phyloP scores from a whole-genome alignment of 768 basidiomycete genomes.

The Agaricus sinodeliciosus region DNA sequence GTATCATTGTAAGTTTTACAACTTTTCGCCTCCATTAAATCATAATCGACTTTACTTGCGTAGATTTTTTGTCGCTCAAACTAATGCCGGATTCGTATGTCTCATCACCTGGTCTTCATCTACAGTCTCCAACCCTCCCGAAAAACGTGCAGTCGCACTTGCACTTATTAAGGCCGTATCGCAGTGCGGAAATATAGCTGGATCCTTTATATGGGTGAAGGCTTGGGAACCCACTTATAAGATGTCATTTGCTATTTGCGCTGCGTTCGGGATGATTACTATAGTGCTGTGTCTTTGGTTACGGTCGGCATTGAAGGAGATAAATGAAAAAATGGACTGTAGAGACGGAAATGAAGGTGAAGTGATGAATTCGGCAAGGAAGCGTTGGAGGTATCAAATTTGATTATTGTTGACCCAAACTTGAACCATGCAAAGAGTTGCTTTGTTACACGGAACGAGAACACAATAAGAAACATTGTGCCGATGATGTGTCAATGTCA shows the following conservation, averaged over 20 bases:
- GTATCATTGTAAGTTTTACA: slow-evolving; percentile 42
- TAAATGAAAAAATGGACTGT: slow-evolving; percentile 34
- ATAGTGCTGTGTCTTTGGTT: slow-evolving; percentile 48
- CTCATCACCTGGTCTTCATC: slow-evolving; percentile 50
- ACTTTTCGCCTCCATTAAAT: too few relatives aligned
- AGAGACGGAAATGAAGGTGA: slow-evolving; percentile 28
- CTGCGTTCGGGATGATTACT: slow-evolving; percentile 42
- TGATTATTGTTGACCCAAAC: background rate
- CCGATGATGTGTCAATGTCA: too few relatives aligned
- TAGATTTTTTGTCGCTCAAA: slow-evolving; percentile 74
- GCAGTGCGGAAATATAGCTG: slow-evolving; percentile 77
- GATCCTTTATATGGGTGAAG: slow-evolving; percentile 72
- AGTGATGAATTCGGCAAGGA: slow-evolving; percentile 24
- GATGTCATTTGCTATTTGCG: slow-evolving; percentile 69
- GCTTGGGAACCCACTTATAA: slow-evolving; percentile 67
- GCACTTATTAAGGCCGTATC: slow-evolving; percentile 79
- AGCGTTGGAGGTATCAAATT: slow-evolving; percentile 8
- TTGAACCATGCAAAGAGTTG: too few relatives aligned
- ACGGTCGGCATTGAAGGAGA: slow-evolving; percentile 32
- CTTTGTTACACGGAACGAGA: too few relatives aligned
- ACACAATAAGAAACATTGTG: too few relatives aligned
- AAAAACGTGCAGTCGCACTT: slow-evolving; percentile 83
- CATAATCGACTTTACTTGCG: too few relatives aligned
- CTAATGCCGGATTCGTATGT: slow-evolving; percentile 65
- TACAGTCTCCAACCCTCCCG: slow-evolving; percentile 52